A percentile compares a stretch with the other conserved stretches of the same genome.
These are phyloP conservation scores for Benincasa hispida DNA, from an alignment of 306 rosid species.

Conservation along the genomic window DNA sequence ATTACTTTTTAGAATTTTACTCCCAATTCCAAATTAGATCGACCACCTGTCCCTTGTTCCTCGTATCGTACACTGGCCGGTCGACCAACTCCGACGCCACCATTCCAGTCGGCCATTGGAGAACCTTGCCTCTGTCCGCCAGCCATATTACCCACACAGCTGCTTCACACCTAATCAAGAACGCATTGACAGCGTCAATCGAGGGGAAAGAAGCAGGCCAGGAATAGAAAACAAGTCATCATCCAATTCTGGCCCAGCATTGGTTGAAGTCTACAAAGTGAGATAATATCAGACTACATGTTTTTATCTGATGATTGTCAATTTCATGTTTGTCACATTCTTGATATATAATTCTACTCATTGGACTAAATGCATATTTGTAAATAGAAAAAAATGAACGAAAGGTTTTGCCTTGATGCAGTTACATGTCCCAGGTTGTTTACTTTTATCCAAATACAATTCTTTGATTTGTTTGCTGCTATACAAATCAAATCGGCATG, in stretches of 20 bases:
- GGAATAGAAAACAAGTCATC: neutral
- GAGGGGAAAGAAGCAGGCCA: neutral
- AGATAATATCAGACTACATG: neutral
- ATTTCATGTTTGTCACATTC: neutral
- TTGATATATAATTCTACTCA: neutral
- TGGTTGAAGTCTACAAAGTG: neutral
- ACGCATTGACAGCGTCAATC: neutral
- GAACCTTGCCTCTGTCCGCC: neutral
- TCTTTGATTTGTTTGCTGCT: neutral
- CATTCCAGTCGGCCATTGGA: neutral
- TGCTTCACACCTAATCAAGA: neutral
- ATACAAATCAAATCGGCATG: neutral
- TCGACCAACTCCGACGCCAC: slow-evolving; percentile 1
- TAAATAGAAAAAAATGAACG: neutral
- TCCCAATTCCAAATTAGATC: neutral
- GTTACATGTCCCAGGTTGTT: neutral
- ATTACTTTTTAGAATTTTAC: neutral
- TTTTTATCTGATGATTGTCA: neutral
- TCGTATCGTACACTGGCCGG: slow-evolving; percentile 1
- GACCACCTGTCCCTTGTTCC: neutral
- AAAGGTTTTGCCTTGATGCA: neutral
- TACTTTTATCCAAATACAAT: neutral
- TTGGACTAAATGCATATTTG: neutral
- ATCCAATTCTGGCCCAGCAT: neutral
- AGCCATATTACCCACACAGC: neutral